These are phyloP conservation scores for Zymoseptoria brevis DNA, from an alignment of 2,329 filamentous ascomycete genomes.

Conservation along the genomic window DNA sequence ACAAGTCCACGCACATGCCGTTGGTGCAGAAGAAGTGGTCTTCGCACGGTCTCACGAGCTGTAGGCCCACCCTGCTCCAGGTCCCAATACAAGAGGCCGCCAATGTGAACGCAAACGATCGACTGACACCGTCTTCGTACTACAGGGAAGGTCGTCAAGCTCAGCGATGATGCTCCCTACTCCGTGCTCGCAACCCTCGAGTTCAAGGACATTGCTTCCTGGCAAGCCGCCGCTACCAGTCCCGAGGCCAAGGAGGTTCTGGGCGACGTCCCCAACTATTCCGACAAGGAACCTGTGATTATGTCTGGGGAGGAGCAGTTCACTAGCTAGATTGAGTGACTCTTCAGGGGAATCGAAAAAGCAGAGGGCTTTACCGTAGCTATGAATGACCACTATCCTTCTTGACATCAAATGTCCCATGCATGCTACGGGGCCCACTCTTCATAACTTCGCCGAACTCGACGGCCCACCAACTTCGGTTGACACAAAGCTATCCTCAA, in stretches of 20 bases:
- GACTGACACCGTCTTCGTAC: not conserved
- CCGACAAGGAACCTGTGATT: slow-evolving; percentile 29
- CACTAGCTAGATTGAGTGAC: slow-evolving; percentile 1
- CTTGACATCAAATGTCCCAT: not conserved
- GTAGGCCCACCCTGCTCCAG: slow-evolving; percentile 1
- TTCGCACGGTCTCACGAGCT: slow-evolving; percentile 27
- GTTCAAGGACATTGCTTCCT: slow-evolving; percentile 22
- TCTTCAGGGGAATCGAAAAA: not conserved
- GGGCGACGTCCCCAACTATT: slow-evolving; percentile 31
- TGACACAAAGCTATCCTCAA: slow-evolving; percentile 25
- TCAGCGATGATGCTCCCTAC: slow-evolving; percentile 26
- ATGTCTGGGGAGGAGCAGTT: slow-evolving; percentile 24
- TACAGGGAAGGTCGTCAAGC: slow-evolving; percentile 23
- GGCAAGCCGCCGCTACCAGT: slow-evolving; percentile 22
- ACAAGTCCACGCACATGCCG: slow-evolving; percentile 33
- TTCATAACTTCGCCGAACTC: slow-evolving; percentile 3
- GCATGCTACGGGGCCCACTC: not conserved
- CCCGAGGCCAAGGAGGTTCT: slow-evolving; percentile 22
- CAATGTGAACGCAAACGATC: too few relatives aligned
- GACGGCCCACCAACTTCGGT: not conserved
- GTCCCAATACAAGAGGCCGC: too few relatives aligned
- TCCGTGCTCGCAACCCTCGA: slow-evolving; percentile 29
- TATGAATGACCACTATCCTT: not conserved
- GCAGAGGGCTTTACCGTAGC: not conserved
- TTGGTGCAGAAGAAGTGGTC: slow-evolving; percentile 28